phyloP scores from a whole-genome alignment of 768 basidiomycete species.

The Fomitopsis serialis region DNA sequence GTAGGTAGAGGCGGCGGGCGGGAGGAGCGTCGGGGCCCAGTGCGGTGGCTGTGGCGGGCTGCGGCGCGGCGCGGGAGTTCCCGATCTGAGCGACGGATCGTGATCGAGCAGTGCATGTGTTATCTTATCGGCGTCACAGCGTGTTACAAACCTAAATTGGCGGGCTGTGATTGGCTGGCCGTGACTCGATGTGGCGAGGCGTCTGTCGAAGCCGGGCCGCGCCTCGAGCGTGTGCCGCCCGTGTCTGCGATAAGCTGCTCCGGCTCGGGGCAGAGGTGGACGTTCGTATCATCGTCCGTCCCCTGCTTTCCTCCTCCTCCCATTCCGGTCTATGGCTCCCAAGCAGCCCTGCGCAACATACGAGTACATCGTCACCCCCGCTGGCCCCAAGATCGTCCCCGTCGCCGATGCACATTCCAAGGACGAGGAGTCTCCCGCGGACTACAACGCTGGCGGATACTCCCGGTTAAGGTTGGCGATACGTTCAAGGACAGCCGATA shows the following conservation, averaged over 20 bases:
- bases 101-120: neutral
- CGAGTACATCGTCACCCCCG: slow-evolving; percentile 66
- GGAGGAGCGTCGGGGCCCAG: too few species aligned
- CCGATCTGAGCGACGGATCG: neutral
- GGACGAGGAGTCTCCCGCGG: slow-evolving; percentile 80
- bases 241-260: neutral
- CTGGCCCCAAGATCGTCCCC: slow-evolving; percentile 66
- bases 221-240: neutral
- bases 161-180: neutral
- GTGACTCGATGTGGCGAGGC: neutral
- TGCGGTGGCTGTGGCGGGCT: too few species aligned
- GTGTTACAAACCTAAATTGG: neutral
- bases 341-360: slow-evolving; percentile 66
- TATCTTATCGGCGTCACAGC: neutral
- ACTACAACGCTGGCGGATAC: slow-evolving; percentile 81
- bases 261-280: neutral
- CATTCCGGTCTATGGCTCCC: slow-evolving; percentile 49
- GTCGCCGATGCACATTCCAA: slow-evolving; percentile 61
- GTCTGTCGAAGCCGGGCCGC: neutral
- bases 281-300: slow-evolving; percentile 2
- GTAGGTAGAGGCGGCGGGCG: neutral
- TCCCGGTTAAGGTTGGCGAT: slow-evolving; percentile 59
- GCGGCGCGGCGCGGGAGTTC: too few species aligned
- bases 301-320: slow-evolving; percentile 5
- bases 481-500: slow-evolving; percentile 83